These are phyloP conservation scores for Xylariaceae sp. DNA, from an alignment of 2,329 filamentous ascomycete species.

Conservation along the genomic window DNA sequence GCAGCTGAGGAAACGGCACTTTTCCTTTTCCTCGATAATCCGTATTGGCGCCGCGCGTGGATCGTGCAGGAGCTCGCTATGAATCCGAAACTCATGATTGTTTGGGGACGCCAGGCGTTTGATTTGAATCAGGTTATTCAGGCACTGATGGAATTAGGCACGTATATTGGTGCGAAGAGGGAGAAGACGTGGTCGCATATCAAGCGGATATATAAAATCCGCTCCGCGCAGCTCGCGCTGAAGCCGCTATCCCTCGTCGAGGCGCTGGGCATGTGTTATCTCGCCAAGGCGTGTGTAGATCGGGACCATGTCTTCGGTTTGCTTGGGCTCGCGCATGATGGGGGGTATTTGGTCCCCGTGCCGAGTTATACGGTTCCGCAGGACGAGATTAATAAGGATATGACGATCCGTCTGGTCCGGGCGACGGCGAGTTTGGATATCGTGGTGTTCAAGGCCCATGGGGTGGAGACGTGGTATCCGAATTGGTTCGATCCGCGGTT, in stretches of 20 bases:
- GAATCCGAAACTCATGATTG: constrained; percentile 12
- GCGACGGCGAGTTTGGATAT: constrained; percentile 16
- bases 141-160: constrained; percentile 5
- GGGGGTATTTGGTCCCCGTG: constrained; percentile 12
- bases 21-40: constrained; percentile 12
- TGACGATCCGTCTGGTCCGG: constrained; percentile 15
- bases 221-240: constrained; percentile 11
- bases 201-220: constrained; percentile 12
- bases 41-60: constrained; percentile 17
- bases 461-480: constrained; percentile 15
- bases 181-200: constrained; percentile 14
- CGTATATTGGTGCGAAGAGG: constrained; percentile 7
- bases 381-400: constrained; percentile 16
- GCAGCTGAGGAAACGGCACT: constrained; percentile 14
- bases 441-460: constrained; percentile 8
- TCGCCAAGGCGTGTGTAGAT: constrained; percentile 10
- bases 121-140: constrained; percentile 11
- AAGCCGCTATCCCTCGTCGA: constrained; percentile 18
- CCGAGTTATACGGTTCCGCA: constrained; percentile 14
- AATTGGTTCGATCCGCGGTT: constrained; percentile 16
- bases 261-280: constrained; percentile 12
- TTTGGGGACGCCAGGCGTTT: constrained; percentile 16
- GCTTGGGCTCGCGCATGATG: constrained; percentile 19
- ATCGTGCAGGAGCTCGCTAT: constrained; percentile 19
- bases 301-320: constrained; percentile 15